phyloP scores from a whole-genome alignment of 305 asterid genomes.

The Plantago lanceolata region DNA sequence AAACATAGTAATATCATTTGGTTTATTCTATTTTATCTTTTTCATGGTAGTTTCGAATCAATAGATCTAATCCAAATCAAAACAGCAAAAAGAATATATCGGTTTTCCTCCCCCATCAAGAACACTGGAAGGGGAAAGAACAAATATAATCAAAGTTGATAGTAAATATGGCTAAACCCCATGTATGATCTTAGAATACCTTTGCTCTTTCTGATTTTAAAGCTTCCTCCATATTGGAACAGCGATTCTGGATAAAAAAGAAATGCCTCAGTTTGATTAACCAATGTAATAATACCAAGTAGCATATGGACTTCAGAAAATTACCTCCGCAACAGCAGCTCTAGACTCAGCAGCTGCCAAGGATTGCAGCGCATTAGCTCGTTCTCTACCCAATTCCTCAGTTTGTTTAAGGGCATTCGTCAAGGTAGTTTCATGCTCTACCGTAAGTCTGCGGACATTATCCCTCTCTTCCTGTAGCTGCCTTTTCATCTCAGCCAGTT shows the following conservation, averaged over 20 bases:
- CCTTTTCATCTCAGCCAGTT: slow-evolving; percentile 89
- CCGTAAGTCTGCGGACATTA: slow-evolving; percentile 55
- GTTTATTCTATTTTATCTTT: no score
- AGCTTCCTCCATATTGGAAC: slow-evolving; percentile 64
- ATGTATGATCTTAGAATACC: slow-evolving; percentile 35
- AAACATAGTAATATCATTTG: neutral
- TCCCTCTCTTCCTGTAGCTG: slow-evolving; percentile 86
- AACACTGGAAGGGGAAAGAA: slow-evolving; percentile 5
- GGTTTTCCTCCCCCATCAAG: slow-evolving; percentile 6
- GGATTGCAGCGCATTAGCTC: slow-evolving; percentile 55
- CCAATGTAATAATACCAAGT: slow-evolving; percentile 4
- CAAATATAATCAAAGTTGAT: neutral
- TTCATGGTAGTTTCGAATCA: neutral
- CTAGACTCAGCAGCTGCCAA: slow-evolving; percentile 74
- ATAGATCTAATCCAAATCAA: neutral
- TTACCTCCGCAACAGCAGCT: slow-evolving; percentile 85
- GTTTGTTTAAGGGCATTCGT: slow-evolving; percentile 55
- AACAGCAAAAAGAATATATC: slow-evolving; percentile 2
- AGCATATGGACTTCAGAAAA: slow-evolving; percentile 1
- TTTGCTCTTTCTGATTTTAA: slow-evolving; percentile 43
- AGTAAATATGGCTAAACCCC: neutral
- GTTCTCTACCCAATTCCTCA: slow-evolving; percentile 65
- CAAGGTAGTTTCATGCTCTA: slow-evolving; percentile 58
- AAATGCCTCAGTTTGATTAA: slow-evolving; percentile 8
- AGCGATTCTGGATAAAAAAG: slow-evolving; percentile 52